Evolutionary conservation across 2,329 filamentous ascomycete genomes (phyloP), one percentile per base, ranked within the genome.

Genomic region (Aureobasidium sp.): DNA sequence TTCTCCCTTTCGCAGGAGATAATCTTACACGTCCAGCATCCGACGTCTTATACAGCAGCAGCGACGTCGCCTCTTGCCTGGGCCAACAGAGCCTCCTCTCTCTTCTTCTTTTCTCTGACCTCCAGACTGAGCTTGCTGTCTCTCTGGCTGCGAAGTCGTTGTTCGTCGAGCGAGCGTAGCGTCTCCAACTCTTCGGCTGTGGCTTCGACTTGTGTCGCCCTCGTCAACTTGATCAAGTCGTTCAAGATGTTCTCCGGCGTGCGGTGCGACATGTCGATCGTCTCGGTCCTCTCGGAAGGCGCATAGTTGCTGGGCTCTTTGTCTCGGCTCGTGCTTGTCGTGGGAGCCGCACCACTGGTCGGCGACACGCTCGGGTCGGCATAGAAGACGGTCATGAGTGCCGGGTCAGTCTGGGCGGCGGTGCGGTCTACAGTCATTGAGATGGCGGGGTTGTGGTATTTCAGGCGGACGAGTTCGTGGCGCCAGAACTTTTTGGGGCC

Each of bases 401-500:
- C 80, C 6, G 79, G 73, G 19, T 74, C 74, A 4, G 73, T 68
- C 60, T 81, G 75, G 39, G 83, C 71, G 32, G 68, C 63, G 58
- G 79, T 83, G 55, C 87, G 85, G 68, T 85, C 84, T 62, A 95
- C 81, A 55, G 87, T 83, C 79, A 97, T 94, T 38, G 85, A 81
- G 40, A 96, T 70, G 11, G 82, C 73, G 0, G 93, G 93, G 69
- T 98, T 98, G 77, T 95, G 86, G 74, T 84, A 98, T 77, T 98
- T 96, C 60, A 98, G 77, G 54, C 88, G 82, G 19, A 88, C 88
- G 42, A 97, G 83, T 66, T 83, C 85, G 56, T 84, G 76, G 59
- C 80, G 82, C 88, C 89, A 95, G 79, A 98, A 96, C 74, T 88
- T 88, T 64, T 90, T 82, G 55, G 86, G 78, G 42, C 88, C 87